phyloP scores from a whole-genome alignment of 495 filamentous ascomycete genomes.

The Mytilinidion resinicola region DNA sequence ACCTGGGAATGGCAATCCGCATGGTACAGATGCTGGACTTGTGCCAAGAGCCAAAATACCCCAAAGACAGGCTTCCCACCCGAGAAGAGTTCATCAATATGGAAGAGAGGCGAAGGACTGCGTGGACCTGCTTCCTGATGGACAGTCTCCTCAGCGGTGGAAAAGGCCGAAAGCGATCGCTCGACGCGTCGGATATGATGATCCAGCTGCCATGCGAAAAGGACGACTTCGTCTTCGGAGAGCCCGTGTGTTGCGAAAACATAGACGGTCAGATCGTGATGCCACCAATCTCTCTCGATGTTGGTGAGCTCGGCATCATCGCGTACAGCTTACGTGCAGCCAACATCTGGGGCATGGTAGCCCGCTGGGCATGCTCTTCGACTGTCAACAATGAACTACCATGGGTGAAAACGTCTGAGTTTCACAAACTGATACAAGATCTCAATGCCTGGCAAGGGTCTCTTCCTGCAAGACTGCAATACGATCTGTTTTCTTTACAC shows the following conservation, averaged over 20 bases:
- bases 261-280: conserved; percentile 16
- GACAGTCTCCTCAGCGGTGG: conserved; percentile 32
- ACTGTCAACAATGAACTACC: conserved; percentile 22
- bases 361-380: conserved; percentile 28
- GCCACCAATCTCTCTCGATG: conserved; percentile 11
- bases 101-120: conserved; percentile 28
- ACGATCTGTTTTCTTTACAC: conserved; percentile 26
- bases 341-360: conserved; percentile 31
- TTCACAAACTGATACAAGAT: conserved; percentile 18
- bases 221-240: conserved; percentile 30
- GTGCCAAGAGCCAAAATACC: conserved; percentile 15
- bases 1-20: conserved; percentile 29
- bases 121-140: conserved; percentile 33
- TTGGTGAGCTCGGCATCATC: conserved; percentile 28
- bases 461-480: conserved; percentile 23
- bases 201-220: conserved; percentile 31
- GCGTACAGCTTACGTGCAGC: conserved; percentile 30
- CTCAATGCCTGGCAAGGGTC: conserved; percentile 22
- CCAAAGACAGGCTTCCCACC: conserved; percentile 14
- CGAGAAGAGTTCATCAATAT: conserved; percentile 29
- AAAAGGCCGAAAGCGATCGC: conserved; percentile 27
- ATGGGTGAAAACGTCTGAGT: conserved; percentile 23
- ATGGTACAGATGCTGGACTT: conserved; percentile 30
- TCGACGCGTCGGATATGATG: conserved; percentile 21
- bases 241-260: conserved; percentile 24